Conservation (phyloP, 139 green algal genomes). For the Chlorella sp. region DNA sequence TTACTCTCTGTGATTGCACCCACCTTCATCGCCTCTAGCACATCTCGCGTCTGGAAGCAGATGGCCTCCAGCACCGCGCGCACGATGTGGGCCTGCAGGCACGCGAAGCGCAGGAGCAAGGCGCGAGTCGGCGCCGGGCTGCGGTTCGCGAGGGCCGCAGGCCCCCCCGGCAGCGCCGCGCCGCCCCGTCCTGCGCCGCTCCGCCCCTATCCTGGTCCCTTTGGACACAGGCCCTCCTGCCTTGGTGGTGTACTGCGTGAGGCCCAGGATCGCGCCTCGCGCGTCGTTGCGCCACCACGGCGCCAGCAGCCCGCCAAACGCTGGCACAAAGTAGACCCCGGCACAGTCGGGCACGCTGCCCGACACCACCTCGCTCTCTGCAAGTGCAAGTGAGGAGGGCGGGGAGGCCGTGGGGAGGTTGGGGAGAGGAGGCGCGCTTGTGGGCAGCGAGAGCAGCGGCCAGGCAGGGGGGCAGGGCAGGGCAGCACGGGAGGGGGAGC, state of each 20-base stretch:
- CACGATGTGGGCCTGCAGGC: slow-evolving; percentile 62
- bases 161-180: too few relatives aligned
- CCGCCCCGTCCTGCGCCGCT: too few relatives aligned
- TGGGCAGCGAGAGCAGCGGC: too few relatives aligned
- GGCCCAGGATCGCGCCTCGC: slow-evolving; percentile 80
- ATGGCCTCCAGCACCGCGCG: slow-evolving; percentile 95
- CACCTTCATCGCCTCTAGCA: slow-evolving; percentile 92
- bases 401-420: not conserved
- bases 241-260: slow-evolving; percentile 72
- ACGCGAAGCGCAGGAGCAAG: not conserved
- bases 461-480: too few relatives aligned
- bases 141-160: too few relatives aligned
- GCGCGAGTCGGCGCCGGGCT: not conserved
- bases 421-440: too few relatives aligned
- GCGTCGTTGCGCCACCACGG: slow-evolving; percentile 90
- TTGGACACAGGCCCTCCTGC: slow-evolving; percentile 15
- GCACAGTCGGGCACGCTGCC: slow-evolving; percentile 58
- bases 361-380: slow-evolving; percentile 61
- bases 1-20: too few relatives aligned
- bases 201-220: too few relatives aligned
- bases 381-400: slow-evolving; percentile 24
- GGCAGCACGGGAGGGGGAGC: too few relatives aligned
- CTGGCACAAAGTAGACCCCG: slow-evolving; percentile 96
- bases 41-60: slow-evolving; percentile 90
- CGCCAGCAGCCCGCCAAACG: slow-evolving; percentile 95